Base-by-base conservation (phyloP, 108 stramenopile species). In the Conticribra guillardii region DNA sequence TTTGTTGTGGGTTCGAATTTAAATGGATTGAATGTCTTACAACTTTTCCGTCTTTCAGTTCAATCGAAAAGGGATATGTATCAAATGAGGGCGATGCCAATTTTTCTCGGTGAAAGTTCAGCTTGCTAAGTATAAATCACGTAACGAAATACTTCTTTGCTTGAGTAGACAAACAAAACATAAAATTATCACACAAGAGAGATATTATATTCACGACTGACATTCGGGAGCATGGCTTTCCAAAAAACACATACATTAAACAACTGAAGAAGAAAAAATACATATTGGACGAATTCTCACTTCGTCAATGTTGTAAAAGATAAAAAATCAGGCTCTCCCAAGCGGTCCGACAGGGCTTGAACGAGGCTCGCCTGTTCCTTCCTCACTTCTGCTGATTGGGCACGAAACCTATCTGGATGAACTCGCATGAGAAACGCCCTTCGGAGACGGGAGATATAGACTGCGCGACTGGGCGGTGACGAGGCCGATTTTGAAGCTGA, bases 331-430 rank as follows among this genome's bases (percentile, higher is more conserved):
- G 61, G 37, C 48, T 76, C 58, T 41, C 19, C 69, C 64, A 86
- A 30, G 47, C 89, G 80, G 56, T 87, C 76, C 5, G 73, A 46
- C n/a, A 93, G 49, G 1, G 83, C 85, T 69, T 91, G 85, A 17
- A 94, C 78, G 1, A 91, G 69, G 14, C 32, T 74, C 16, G 85
- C 85, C 74, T 94, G 93, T 51, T 84, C 71, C 37, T 76, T 76
- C 49, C 84, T 83, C 37, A 92, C 82, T 28, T 55, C 17, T 22
- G 56, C 61, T 19, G 77, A 61, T 29, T 82, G 71, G 9, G 64
- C 51, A 50, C 93, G 87, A 71, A 94, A 94, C 49, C 89, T 82
- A 65, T 91, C 93, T 0, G 93, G 90, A 69, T 94, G 93, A 15
- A 85, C 88, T 32, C 88, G 82, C 60, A 94, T 80, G 8, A 94